Evolutionary conservation across 306 rosid species (phyloP), one percentile per base, ranked within the genome.

Genomic region (Prunus mira): DNA sequence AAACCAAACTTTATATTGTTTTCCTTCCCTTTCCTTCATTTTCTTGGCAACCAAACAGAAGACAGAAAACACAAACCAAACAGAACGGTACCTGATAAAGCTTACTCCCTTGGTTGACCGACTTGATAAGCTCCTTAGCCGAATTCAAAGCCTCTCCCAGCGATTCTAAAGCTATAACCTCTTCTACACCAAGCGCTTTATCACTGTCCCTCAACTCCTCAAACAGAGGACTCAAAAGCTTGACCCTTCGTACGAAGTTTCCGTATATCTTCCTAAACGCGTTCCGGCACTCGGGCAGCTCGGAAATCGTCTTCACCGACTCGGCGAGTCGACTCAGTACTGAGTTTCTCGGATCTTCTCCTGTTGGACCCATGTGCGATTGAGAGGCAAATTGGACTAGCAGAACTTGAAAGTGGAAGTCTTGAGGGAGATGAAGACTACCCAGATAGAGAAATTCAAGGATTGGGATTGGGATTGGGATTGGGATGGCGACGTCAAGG

Each of bases 121-220:
- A 80, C 84, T 80, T 73, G n/a, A 92, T 84, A 81, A 92, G 87
- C 61, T 38, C 83, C 77, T 43, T 70, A 65, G 97, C 84, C 32
- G 91, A 91, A 88, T 83, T 90, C 91, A 96, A 76, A 81, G 91
- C 90, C 83, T 74, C 65, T 55, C 78, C 83, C 19, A 96, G 82
- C 83, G 87, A 82, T 69, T 91, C 90, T 75, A 96, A 88, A 66
- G 82, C 87, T 64, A 74, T 19, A 78, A 91, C 45, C n/a, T 79
- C 90, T 27, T 83, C 89, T 24, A 82, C 90, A 12, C 79, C 78
- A 34, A 96, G 81, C 69, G 81, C 84, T 20, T 78, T 83, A 58
- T 85, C 89, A 65, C 84, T 71, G 34, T 92, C 99, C 77, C 87
- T 96, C 85, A 92, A 81, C 76, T 96, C 99, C 84, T 96, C 98